Base-by-base conservation (phyloP, 1,284 basidiomycete species). In the Trichosporon coremiiforme region DNA sequence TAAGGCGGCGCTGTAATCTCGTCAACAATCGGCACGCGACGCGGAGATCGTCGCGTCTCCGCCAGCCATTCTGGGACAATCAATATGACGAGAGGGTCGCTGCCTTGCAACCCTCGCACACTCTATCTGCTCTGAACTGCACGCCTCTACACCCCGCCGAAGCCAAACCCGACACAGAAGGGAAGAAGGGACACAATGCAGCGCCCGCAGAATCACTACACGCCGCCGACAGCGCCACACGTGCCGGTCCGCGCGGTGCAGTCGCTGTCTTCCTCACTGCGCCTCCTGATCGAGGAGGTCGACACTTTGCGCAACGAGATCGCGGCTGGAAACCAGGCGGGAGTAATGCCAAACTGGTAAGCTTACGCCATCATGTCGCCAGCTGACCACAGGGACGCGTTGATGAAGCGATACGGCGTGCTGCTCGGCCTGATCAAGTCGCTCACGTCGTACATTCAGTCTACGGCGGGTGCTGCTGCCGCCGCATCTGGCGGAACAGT, bases 241-340 rank as follows among this genome's bases (percentile, higher is more conserved):
- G 76, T 82, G 29, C 80, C 80, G 0, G 64, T 73, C 4, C 63
- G 71, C 13, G 68, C 74, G 13, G 70, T 82, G 35, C 77, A 78
- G 68, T 71, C 73, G 8, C 74, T 82, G 50, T 76, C 80, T 17
- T 79, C 80, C 7, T 75, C 79, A 0, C 68, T 82, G 12, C 77
- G 76, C 6, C 75, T 75, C 0, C 75, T 80, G n/a, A 82, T 82
- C 71, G 78, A 79, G 65, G 81, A 82, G 68, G 81, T 82, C 31
- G 81, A 82, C 65, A 35, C 67, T 3, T 74, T 81, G 38, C 75
- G 76, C 64, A 68, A 72, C 29, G 71, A 76, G 45, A 67, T 82
- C 7, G 80, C 71, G 4, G 64, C 72, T 3, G 80, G 80, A 0
- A 74, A 74, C 20, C 67, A 70, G 33, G 76, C 81, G 66, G 76